Percentiles rank a stretch among this genome's conserved stretches.
Conservation (phyloP, 371 early-diverging fungal genomes). For the Zopfochytrium polystomum region DNA sequence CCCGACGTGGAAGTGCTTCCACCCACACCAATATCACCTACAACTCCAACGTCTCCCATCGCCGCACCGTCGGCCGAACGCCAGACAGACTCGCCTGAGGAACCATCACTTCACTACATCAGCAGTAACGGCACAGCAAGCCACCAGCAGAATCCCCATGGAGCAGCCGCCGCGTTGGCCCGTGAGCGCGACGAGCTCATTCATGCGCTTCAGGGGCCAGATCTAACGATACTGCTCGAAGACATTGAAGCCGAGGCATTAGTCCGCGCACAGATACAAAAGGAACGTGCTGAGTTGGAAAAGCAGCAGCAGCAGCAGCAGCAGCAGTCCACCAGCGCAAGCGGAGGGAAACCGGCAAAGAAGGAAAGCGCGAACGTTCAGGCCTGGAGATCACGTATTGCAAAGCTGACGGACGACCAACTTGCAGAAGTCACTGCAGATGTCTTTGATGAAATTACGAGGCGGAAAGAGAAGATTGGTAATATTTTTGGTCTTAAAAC, state of each 20-base stretch:
- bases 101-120: neutral
- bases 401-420: slow-evolving; percentile 29
- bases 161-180: no score
- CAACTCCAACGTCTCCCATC: neutral
- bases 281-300: neutral
- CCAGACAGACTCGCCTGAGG: neutral
- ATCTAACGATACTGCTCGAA: no score
- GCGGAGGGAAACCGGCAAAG: slow-evolving; percentile 4
- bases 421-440: slow-evolving; percentile 29
- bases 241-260: no score
- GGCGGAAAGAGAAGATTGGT: slow-evolving; percentile 30
- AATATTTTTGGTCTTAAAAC: slow-evolving; percentile 1
- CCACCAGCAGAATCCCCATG: no score
- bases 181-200: no score
- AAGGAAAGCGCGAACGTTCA: slow-evolving; percentile 21
- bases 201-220: no score
- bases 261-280: neutral
- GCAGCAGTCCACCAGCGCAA: no score
- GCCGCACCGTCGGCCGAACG: neutral
- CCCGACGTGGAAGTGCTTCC: no score
- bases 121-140: no score
- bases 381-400: slow-evolving; percentile 28
- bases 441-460: slow-evolving; percentile 29
- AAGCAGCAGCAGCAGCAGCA: slow-evolving; percentile 1
- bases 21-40: neutral